Conservation (phyloP, 257 asterid genomes). For the Salvia splendens region DNA sequence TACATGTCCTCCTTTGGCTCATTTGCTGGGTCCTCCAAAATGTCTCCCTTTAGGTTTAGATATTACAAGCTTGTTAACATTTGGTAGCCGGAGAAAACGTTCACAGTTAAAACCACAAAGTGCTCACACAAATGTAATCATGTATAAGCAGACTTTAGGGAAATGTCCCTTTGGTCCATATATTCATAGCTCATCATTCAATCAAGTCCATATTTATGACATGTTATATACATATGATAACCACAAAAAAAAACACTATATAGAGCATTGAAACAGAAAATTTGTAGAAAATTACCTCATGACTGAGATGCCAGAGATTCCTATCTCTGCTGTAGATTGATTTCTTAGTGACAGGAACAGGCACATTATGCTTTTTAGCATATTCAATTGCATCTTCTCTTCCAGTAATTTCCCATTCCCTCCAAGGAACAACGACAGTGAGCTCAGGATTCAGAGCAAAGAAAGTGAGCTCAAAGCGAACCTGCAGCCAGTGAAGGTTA, state of each 20-base stretch:
- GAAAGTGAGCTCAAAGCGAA: slow-evolving; percentile 96
- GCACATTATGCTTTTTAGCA: slow-evolving; percentile 84
- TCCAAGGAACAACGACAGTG: slow-evolving; percentile 94
- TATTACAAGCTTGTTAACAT: slow-evolving; percentile 21
- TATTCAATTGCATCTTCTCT: slow-evolving; percentile 97
- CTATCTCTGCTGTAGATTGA: slow-evolving; percentile 98
- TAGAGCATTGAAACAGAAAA: background rate
- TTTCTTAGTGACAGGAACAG: slow-evolving; percentile 91
- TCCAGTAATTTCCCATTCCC: slow-evolving; percentile 96
- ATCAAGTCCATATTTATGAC: background rate
- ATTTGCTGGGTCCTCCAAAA: slow-evolving; percentile 88
- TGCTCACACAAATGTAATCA: background rate
- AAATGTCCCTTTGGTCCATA: too few species aligned
- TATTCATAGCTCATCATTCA: background rate
- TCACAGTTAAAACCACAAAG: background rate
- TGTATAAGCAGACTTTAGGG: too few species aligned
- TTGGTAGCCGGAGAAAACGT: slow-evolving; percentile 7
- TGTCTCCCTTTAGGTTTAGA: slow-evolving; percentile 62
- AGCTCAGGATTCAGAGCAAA: slow-evolving; percentile 95
- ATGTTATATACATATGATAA: background rate
- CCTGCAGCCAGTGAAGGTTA: slow-evolving; percentile 47
- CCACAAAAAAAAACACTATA: background rate
- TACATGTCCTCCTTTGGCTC: slow-evolving; percentile 94
- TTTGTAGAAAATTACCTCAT: slow-evolving; percentile 59
- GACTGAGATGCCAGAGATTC: slow-evolving; percentile 98